Evolutionary conservation across 2,329 filamentous ascomycete species (phyloP).

Genomic region (Calycina marina): DNA sequence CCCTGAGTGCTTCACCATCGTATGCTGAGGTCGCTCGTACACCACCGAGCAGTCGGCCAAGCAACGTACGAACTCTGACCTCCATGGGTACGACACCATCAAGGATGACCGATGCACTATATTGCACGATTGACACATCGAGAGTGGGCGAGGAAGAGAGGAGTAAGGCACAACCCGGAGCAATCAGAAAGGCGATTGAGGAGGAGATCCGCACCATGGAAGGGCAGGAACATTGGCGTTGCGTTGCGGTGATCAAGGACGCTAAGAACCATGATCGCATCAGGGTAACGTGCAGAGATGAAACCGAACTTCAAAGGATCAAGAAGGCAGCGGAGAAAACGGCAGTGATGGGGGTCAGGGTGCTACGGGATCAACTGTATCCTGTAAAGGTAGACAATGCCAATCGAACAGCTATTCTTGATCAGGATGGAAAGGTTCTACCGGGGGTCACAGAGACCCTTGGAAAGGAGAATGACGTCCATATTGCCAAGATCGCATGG

Average conservation of each 20-base stretch:
- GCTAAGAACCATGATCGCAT: slow-evolving; percentile 2
- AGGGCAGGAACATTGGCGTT: not conserved
- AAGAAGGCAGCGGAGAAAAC: slow-evolving; percentile 10
- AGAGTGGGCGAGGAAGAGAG: not conserved
- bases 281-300: slow-evolving; percentile 11
- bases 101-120: slow-evolving; percentile 7
- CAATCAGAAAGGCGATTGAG: slow-evolving; percentile 1
- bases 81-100: slow-evolving; percentile 6
- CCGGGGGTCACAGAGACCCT: slow-evolving; percentile 1
- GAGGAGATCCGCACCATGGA: not conserved
- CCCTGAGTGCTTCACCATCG: slow-evolving; percentile 1
- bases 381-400: slow-evolving; percentile 4
- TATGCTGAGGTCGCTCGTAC: slow-evolving; percentile 3
- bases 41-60: slow-evolving; percentile 6
- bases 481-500: slow-evolving; percentile 3
- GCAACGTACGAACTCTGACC: slow-evolving; percentile 6
- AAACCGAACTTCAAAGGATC: slow-evolving; percentile 10
- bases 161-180: slow-evolving; percentile 1
- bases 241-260: not conserved
- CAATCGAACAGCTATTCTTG: too few species aligned
- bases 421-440: slow-evolving; percentile 1
- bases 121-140: too few species aligned
- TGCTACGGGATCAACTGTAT: slow-evolving; percentile 15
- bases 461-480: slow-evolving; percentile 3
- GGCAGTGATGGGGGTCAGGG: slow-evolving; percentile 8